Evolutionary conservation across 805 yeast genomes (phyloP).

Genomic region (Cyberlindnera lachancei): DNA sequence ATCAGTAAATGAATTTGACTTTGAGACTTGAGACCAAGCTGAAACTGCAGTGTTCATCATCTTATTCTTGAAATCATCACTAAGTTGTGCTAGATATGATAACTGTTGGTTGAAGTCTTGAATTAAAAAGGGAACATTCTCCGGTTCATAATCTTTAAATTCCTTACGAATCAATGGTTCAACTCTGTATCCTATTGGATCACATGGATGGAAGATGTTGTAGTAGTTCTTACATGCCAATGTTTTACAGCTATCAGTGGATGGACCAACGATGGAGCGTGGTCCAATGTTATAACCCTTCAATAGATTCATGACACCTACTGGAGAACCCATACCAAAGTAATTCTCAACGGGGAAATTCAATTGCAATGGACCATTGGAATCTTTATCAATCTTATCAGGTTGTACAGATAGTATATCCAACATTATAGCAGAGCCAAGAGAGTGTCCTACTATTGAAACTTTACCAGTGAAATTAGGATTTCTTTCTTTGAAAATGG

Average conservation of each 20-base stretch:
- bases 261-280: constrained; percentile 17
- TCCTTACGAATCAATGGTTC: constrained; percentile 68
- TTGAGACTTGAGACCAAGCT: constrained; percentile 7
- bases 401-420: constrained; percentile 57
- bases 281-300: constrained; percentile 54
- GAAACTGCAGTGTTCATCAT: constrained; percentile 9
- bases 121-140: constrained; percentile 45
- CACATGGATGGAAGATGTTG: constrained; percentile 85
- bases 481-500: constrained; percentile 49
- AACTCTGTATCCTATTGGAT: constrained; percentile 82
- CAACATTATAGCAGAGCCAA: constrained; percentile 80
- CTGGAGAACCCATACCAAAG: constrained; percentile 85
- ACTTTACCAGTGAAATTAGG: constrained; percentile 76
- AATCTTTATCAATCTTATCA: constrained; percentile 12
- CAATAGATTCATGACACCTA: constrained; percentile 77
- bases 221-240: constrained; percentile 64
- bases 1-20: constrained; percentile 3
- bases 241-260: constrained; percentile 9
- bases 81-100: constrained; percentile 33
- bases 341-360: constrained; percentile 67
- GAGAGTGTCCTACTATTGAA: constrained; percentile 82
- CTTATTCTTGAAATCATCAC: constrained; percentile 9
- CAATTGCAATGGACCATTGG: constrained; percentile 34
- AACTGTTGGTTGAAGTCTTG: constrained; percentile 31
- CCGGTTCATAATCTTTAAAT: constrained; percentile 46